Base-by-base conservation (phyloP, 2,329 filamentous ascomycete species). In the Talaromyces sp. region DNA sequence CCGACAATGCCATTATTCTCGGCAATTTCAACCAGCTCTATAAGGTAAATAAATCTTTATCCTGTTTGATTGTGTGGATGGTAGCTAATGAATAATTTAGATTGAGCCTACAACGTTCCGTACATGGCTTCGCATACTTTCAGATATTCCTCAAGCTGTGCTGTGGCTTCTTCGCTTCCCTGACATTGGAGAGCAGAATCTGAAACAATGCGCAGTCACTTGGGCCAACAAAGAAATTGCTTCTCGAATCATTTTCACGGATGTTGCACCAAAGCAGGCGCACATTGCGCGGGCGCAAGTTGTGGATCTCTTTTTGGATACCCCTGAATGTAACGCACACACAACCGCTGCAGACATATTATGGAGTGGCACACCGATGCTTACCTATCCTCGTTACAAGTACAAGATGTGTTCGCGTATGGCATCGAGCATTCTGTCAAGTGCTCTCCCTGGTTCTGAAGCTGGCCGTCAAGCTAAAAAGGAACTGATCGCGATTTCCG, bases 341-440 rank as follows among this genome's bases (percentile, higher is more conserved):
- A 99, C 95, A 0, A 99, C 95, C 1, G 95, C 95, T 1, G 96
- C 95, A 13, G 95, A 99, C 71, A 89, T 98, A 1, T 81, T 99
- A 7, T 99, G 95, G 95, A 96, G 91, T 58, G 96, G 93, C 68
- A 98, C 95, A 0, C 95, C 95, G 5, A 80, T 99, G 25, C 81
- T 99, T 30, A 99, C 95, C 0, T 82, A 95, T 32, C 93, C 95
- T 11, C 86, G 95, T 39, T 97, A 98, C 74, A 85, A 90, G 57
- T 97, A 97, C 78, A 99, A 99, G 77, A 99, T 99, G 95, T 99
- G 95, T 76, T 96, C 92, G 51, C 90, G 95, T 59, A 99, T 99
- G 90, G 95, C 93, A 7, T 93, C 95, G 7, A 96, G 92, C 11
- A 98, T 99, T 61, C 82, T 99, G 32, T 90, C 87, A 65, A 95